Conservation (phyloP, 768 basidiomycete species). For the Naganishia friedmannii region DNA sequence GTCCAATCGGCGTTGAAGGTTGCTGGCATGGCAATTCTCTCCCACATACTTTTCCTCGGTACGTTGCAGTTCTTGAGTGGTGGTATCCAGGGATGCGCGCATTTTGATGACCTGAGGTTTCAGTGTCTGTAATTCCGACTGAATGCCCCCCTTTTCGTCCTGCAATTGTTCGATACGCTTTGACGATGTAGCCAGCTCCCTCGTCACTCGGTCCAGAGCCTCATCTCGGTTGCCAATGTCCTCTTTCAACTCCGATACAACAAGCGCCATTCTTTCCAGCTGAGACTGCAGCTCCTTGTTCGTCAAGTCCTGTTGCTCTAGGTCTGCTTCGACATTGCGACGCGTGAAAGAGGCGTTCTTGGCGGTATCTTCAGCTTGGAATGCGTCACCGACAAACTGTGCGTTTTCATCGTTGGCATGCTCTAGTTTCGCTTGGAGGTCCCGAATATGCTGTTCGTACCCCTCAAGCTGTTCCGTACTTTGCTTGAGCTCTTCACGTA, state of each 20-base stretch:
- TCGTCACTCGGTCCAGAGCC: neutral
- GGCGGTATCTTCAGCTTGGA: conserved; percentile 18
- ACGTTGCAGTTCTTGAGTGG: conserved; percentile 7
- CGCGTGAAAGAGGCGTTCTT: neutral
- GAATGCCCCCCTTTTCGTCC: neutral
- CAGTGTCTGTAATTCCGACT: neutral
- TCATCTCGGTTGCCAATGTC: neutral
- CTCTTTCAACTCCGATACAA: neutral
- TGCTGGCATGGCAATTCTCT: neutral
- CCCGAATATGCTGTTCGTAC: conserved; percentile 17
- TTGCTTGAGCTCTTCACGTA: conserved; percentile 5
- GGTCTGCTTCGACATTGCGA: neutral
- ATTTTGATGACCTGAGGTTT: neutral
- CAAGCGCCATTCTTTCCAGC: neutral
- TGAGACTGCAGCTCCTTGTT: neutral
- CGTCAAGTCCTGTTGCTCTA: neutral
- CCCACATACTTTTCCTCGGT: conserved; percentile 5
- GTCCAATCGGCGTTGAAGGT: neutral
- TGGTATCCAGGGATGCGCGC: neutral
- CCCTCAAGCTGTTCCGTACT: conserved; percentile 11
- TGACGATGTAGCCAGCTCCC: neutral
- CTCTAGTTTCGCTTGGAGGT: conserved; percentile 10
- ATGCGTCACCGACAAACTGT: conserved; percentile 12
- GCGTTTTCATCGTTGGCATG: conserved; percentile 16
- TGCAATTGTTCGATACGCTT: neutral